Conservation (phyloP, 1,284 basidiomycete genomes). For the Coriolopsis trogii region DNA sequence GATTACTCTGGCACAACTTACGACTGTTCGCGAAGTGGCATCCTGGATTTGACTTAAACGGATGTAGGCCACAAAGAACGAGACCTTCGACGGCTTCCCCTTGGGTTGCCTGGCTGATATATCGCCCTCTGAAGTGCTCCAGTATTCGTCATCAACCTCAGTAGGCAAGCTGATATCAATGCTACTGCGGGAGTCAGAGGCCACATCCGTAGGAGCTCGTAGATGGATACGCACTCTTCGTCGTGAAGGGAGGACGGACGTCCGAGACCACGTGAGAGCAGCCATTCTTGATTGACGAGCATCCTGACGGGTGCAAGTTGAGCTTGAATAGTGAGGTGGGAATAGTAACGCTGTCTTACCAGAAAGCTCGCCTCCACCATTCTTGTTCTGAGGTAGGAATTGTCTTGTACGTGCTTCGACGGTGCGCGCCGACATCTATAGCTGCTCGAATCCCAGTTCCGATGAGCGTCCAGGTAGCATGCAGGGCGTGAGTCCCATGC, state of each 20-base stretch:
- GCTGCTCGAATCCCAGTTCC: constrained; percentile 53
- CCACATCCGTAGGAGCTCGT: too few relatives aligned
- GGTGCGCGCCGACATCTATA: constrained; percentile 46
- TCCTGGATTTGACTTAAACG: constrained; percentile 58
- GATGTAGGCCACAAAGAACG: constrained; percentile 51
- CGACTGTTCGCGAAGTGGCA: constrained; percentile 55
- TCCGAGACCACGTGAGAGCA: constrained; percentile 72
- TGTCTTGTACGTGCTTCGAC: constrained; percentile 35
- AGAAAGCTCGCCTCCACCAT: constrained; percentile 70
- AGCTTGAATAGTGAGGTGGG: not conserved
- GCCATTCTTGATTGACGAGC: constrained; percentile 61
- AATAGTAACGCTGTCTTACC: constrained; percentile 44
- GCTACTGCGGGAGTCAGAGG: too few relatives aligned
- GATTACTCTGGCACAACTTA: too few relatives aligned
- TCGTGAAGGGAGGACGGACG: constrained; percentile 84
- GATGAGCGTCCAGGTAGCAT: constrained; percentile 52
- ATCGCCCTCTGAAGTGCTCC: constrained; percentile 47
- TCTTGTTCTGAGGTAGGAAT: constrained; percentile 44
- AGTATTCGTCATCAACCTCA: constrained; percentile 67
- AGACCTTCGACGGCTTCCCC: constrained; percentile 44
- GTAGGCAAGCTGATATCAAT: too few relatives aligned
- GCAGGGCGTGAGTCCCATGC: constrained; percentile 49
- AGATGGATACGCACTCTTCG: constrained; percentile 68
- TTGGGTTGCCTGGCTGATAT: constrained; percentile 48
- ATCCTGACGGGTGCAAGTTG: constrained; percentile 43